Evolutionary conservation across 495 filamentous ascomycete genomes (phyloP), one percentile per base, ranked within the genome.

Genomic region (Neurospora sp.): DNA sequence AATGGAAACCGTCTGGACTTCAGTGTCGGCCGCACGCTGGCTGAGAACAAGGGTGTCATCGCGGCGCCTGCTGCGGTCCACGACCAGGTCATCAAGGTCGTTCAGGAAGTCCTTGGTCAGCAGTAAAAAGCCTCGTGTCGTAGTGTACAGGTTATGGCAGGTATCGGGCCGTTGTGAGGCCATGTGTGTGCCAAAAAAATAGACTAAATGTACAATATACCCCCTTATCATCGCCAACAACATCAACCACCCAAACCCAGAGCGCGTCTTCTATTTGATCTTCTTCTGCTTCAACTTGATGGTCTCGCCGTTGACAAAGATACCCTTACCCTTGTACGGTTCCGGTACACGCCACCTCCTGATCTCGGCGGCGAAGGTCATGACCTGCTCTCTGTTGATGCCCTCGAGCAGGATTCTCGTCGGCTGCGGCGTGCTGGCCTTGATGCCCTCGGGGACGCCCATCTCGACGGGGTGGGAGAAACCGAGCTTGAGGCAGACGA

Each of bases 311-410:
- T 97, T 95, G 73, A 98, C 89, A 78, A 98, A 99, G 75, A 99
- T 98, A 79, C 96, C 96, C 90, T 99, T 98, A 72, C 96, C 96
- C 90, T 99, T 99, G 84, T 98, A 99, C 70, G 96, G 96, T 83
- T 99, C 96, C 46, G 96, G 96, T 74, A 85, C 87, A 82, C 96
- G 90, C 96, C 96, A 99, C 79, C 84, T 88, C 73, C 93, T 85
- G 74, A 99, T 95, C 79, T 90, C 86, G 3, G 96, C 95, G 31
- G 96, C 96, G 80, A 98, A 97, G 75, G 92, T 88, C 84, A 93
- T 95, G 75, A 99, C 90, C 60, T 90, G 86, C 76, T 94, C 88
- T 84, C 93, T 95, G 81, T 98, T 89, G 18, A 89, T 84, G 35
- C 96, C 93, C 85, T 99, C 94, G 69, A 99, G 84, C 73, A 99